These are phyloP conservation scores for Pseudogymnoascus sp. DNA, from an alignment of 2,329 filamentous ascomycete species.

Conservation along the genomic window DNA sequence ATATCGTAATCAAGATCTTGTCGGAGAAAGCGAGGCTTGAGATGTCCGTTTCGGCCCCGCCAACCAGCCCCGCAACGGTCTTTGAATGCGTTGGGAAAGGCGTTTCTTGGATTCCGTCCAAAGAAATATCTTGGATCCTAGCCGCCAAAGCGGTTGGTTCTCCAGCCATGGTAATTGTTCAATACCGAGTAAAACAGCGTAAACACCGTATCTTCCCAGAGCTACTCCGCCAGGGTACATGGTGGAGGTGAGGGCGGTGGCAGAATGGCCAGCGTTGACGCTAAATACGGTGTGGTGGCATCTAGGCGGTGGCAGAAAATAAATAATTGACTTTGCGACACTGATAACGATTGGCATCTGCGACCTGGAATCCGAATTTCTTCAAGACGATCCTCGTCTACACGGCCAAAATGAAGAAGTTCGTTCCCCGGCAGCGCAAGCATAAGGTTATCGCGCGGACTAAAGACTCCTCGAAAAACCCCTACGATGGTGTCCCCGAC, in stretches of 20 bases:
- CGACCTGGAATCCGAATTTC: not conserved
- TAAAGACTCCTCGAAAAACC: conserved; percentile 38
- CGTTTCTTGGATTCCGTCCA: conserved; percentile 15
- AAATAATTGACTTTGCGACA: conserved; percentile 7
- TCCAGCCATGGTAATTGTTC: not conserved
- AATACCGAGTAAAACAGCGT: not conserved
- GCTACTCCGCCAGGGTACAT: conserved; percentile 3
- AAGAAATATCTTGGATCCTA: not conserved
- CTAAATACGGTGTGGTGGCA: not conserved
- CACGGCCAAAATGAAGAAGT: conserved; percentile 34
- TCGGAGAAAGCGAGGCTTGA: conserved; percentile 71
- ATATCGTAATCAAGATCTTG: conserved; percentile 84
- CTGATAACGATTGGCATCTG: conserved; percentile 8
- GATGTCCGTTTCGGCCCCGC: conserved; percentile 64
- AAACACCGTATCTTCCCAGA: not conserved
- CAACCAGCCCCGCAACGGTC: conserved; percentile 52
- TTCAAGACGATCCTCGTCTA: conserved; percentile 5
- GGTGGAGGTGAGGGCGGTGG: conserved; percentile 8
- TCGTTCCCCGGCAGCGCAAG: conserved; percentile 59
- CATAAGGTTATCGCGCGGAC: conserved; percentile 62
- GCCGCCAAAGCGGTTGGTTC: not conserved
- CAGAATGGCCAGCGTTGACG: not conserved
- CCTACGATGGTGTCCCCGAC: conserved; percentile 36
- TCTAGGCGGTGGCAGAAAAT: conserved; percentile 8
- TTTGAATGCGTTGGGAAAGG: conserved; percentile 25